phyloP scores from a whole-genome alignment of 2,329 filamentous ascomycete genomes.

The Cladophialophora immunda region DNA sequence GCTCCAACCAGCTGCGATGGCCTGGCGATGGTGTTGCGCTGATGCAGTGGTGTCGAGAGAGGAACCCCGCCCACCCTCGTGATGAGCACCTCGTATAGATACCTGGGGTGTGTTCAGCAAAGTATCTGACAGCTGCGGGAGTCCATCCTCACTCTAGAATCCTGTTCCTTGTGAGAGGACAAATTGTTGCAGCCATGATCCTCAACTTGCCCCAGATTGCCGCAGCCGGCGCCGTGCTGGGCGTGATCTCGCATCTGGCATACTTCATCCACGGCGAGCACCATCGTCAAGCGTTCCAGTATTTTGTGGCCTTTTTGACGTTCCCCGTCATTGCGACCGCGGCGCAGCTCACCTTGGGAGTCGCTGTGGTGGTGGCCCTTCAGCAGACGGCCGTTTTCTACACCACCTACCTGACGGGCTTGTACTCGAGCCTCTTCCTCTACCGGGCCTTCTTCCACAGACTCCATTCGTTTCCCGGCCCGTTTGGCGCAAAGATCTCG shows the following conservation, averaged over 20 bases:
- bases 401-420: conserved; percentile 15
- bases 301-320: conserved; percentile 4
- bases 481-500: conserved; percentile 41
- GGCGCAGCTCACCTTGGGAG: neutral
- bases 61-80: neutral
- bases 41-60: neutral
- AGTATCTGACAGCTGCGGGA: neutral
- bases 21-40: no score
- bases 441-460: conserved; percentile 45
- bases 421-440: conserved; percentile 29
- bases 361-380: neutral
- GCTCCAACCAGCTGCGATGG: neutral
- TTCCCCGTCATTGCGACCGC: conserved; percentile 14
- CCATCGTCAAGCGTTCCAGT: conserved; percentile 20
- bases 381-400: conserved; percentile 6
- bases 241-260: conserved; percentile 15
- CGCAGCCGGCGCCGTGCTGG: neutral
- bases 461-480: conserved; percentile 45
- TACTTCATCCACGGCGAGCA: conserved; percentile 25
- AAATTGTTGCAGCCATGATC: neutral
- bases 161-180: neutral
- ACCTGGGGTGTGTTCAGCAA: neutral
- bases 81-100: neutral
- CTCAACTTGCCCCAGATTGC: conserved; percentile 5
- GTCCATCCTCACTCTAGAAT: neutral